These are phyloP conservation scores for Pichia sp. DNA, from an alignment of 1,139 yeast genomes.

Conservation along the genomic window DNA sequence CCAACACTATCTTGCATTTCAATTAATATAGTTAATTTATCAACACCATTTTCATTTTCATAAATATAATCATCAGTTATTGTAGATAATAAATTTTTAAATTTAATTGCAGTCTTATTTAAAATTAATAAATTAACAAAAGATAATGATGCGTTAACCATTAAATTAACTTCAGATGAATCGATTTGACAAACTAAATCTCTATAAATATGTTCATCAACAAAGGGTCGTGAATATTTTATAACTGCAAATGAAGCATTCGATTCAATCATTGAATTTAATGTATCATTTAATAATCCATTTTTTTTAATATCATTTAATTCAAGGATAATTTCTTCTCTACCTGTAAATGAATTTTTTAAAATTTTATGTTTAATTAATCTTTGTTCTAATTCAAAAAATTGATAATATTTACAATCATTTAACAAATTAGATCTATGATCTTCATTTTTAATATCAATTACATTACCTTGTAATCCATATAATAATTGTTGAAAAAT, in stretches of 20 bases:
- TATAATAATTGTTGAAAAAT: slow-evolving; percentile 57
- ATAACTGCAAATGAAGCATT: slow-evolving; percentile 11
- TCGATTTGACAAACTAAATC: slow-evolving; percentile 54
- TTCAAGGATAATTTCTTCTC: slow-evolving; percentile 53
- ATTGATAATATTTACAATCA: slow-evolving; percentile 76
- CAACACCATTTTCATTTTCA: slow-evolving; percentile 16
- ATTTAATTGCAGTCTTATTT: slow-evolving; percentile 29
- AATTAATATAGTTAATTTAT: slow-evolving; percentile 23
- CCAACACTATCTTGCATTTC: slow-evolving; percentile 19
- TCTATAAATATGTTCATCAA: slow-evolving; percentile 43
- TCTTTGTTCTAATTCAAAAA: slow-evolving; percentile 67
- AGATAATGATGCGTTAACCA: slow-evolving; percentile 27
- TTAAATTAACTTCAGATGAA: slow-evolving; percentile 25
- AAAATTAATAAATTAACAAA: slow-evolving; percentile 28
- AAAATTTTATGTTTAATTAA: slow-evolving; percentile 48
- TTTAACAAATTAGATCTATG: slow-evolving; percentile 52
- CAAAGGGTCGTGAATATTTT: slow-evolving; percentile 54
- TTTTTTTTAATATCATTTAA: slow-evolving; percentile 42
- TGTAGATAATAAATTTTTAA: slow-evolving; percentile 25
- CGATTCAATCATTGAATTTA: slow-evolving; percentile 7
- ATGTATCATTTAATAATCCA: slow-evolving; percentile 34
- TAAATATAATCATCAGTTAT: slow-evolving; percentile 24
- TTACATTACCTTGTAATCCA: slow-evolving; percentile 48
- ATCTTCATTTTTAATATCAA: slow-evolving; percentile 42
- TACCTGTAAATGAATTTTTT: slow-evolving; percentile 44